A percentile compares a stretch with the other conserved stretches of the same genome.
phyloP scores from a whole-genome alignment of 2,329 filamentous ascomycete genomes.

The Neofusicoccum parvum region DNA sequence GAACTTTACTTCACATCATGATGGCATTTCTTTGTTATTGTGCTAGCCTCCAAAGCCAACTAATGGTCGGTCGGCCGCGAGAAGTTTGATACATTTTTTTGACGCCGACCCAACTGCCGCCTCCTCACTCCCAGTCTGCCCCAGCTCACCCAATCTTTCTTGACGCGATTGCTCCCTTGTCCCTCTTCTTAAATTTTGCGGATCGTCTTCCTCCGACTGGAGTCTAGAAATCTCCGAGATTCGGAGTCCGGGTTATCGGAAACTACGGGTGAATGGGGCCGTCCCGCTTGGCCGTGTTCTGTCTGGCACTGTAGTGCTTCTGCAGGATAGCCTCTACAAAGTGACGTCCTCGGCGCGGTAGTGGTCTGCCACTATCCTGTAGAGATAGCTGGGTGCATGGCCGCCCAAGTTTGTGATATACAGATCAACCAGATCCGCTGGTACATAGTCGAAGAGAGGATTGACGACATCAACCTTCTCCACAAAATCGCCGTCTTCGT shows the following conservation, averaged over 20 bases:
- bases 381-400: constrained; percentile 72
- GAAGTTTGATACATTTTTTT: no score
- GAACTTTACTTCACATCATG: no score
- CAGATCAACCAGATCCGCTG: constrained; percentile 72
- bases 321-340: neutral
- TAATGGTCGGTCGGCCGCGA: no score
- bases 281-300: neutral
- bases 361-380: constrained; percentile 72
- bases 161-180: neutral
- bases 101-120: no score
- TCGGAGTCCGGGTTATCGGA: neutral
- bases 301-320: neutral
- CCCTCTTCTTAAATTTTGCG: neutral
- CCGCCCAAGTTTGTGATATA: constrained; percentile 85
- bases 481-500: constrained; percentile 77
- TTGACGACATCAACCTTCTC: constrained; percentile 77
- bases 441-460: constrained; percentile 80
- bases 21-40: no score
- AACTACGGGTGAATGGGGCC: neutral
- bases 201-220: neutral
- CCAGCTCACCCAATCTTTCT: neutral
- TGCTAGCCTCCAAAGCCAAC: no score
- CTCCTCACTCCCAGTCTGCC: no score
- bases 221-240: neutral
- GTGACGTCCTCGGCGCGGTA: constrained; percentile 46